Base-by-base conservation (phyloP, 2,329 filamentous ascomycete species). In the Pochonia chlamydosporia region DNA sequence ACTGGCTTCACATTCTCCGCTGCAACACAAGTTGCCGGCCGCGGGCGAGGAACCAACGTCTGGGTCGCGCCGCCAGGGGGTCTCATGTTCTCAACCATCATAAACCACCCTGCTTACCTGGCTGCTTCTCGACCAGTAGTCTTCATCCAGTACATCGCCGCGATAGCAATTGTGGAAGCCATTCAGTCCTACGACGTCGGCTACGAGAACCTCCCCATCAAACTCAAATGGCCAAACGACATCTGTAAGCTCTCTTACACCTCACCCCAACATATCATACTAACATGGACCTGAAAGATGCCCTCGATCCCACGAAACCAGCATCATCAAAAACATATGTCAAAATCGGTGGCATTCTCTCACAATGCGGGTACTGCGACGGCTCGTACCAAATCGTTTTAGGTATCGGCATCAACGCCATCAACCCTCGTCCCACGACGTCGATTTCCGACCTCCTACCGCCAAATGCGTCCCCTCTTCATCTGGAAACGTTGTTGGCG, bases 211-310 rank as follows among this genome's bases (percentile, higher is more conserved):
- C 65, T 97, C 4, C 87, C 88, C 1, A 76, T 99, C 35, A 90
- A 87, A 62, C 70, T 99, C 26, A 99, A 99, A 66, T 99, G 93
- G 93, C 93, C 93, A 10, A 99, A 99, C 59, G 93, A 99, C 61
- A 88, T 99, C 46, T 92, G 82, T 84, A 66, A 64, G 75, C 3
- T 24, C 24, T 9, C 18, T 25, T 21, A 9, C 8, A 9, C 18
- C 3, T 13, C 42, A 25, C 25, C 20, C 14, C 14, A 9, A 20
- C 14, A 5, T 13, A 6, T 5, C 14, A 36, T 24, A 10, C 26
- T 41, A 40, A 46, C 16, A 43, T 39, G 41, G 7, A 52, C 3
- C 4, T 14, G 0, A 13, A 48, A 81, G 80, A 89, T 59, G 85
- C 84, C 1, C 72, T 80, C 20, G 84, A 89, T 59, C 87, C 78